Percentiles rank a stretch among this genome's conserved stretches.
These are phyloP conservation scores for Herpetomonas samuelpessoai DNA, from an alignment of 208 protist species.

Conservation along the genomic window DNA sequence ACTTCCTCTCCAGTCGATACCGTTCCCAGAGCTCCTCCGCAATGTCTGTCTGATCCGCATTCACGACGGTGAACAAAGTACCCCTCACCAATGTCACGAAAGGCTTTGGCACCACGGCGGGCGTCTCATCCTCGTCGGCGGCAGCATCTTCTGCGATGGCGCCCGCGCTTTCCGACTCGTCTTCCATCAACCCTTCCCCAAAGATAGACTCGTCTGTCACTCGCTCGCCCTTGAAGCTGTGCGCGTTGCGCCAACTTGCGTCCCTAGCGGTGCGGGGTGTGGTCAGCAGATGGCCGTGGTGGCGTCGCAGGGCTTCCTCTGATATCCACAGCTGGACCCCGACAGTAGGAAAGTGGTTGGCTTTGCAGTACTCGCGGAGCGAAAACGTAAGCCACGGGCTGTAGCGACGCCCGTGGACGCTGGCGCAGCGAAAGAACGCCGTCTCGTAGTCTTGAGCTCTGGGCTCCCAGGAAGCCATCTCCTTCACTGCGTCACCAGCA, in stretches of 20 bases:
- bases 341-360: conserved; percentile 23
- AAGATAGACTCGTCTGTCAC: neutral
- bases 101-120: conserved; percentile 22
- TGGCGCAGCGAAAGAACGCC: conserved; percentile 20
- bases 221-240: conserved; percentile 4
- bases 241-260: neutral
- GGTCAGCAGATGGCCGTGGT: conserved; percentile 1
- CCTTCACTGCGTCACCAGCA: too few relatives aligned
- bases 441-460: neutral
- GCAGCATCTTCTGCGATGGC: neutral
- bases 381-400: conserved; percentile 23
- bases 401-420: conserved; percentile 37
- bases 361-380: conserved; percentile 55
- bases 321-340: neutral
- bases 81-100: conserved; percentile 39
- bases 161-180: neutral
- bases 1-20: neutral
- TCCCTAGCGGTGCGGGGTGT: neutral
- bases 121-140: conserved; percentile 1
- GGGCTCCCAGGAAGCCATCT: too few relatives aligned
- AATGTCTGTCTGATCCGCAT: conserved; percentile 58
- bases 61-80: conserved; percentile 54
- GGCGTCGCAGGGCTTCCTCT: too few relatives aligned
- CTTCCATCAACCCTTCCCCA: neutral
- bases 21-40: conserved; percentile 16